Evolutionary conservation across 2,329 filamentous ascomycete species (phyloP).

Genomic region (Colletotrichum ledebouriae): DNA sequence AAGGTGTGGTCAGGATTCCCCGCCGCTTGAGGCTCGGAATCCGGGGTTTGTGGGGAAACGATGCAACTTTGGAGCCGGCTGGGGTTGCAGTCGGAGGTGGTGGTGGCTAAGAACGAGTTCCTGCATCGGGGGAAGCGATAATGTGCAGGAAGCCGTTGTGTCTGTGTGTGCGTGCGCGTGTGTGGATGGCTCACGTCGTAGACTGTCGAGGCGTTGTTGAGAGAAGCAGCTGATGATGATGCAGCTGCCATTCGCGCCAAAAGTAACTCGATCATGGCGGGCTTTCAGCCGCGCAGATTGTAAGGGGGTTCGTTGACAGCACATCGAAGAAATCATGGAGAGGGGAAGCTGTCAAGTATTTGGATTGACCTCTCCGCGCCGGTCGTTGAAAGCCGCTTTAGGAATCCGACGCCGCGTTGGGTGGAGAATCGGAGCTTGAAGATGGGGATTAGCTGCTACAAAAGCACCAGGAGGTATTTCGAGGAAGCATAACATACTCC

Average conservation of each 20-base stretch:
- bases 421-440: not conserved
- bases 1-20: constrained; percentile 14
- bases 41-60: constrained; percentile 32
- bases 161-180: too few species aligned
- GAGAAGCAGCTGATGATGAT: constrained; percentile 21
- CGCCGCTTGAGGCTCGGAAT: constrained; percentile 22
- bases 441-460: not conserved
- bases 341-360: not conserved
- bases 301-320: not conserved
- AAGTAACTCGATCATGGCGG: not conserved
- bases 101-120: constrained; percentile 30
- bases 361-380: not conserved
- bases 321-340: not conserved
- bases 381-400: constrained; percentile 18
- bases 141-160: too few species aligned
- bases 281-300: not conserved
- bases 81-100: constrained; percentile 31
- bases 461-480: too few species aligned
- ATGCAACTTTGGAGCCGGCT: not conserved
- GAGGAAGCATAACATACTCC: too few species aligned
- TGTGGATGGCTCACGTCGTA: not conserved
- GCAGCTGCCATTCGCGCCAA: not conserved
- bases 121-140: too few species aligned
- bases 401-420: not conserved
- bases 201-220: constrained; percentile 13